Conservation (phyloP, 257 asterid genomes). For the Vinca minor region DNA sequence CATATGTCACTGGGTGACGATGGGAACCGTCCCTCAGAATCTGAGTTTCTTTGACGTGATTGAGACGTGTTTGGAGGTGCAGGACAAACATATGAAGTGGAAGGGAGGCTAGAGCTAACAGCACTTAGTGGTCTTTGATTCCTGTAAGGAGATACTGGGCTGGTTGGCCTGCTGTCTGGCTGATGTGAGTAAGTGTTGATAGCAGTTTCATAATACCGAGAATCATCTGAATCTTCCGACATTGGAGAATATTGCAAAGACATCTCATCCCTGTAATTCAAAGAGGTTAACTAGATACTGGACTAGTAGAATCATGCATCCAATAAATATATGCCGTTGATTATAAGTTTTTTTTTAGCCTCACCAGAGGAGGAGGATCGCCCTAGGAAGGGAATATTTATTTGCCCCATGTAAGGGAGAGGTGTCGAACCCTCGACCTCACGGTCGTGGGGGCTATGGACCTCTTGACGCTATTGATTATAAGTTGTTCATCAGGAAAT, state of each 20-base stretch:
- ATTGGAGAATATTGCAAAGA: conserved; percentile 79
- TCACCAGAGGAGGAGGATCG: too few species aligned
- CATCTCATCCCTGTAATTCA: conserved; percentile 66
- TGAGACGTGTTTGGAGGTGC: conserved; percentile 35
- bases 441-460: too few species aligned
- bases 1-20: conserved; percentile 97
- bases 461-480: neutral
- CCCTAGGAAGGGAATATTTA: too few species aligned
- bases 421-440: too few species aligned
- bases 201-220: conserved; percentile 54
- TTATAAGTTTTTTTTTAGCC: too few species aligned
- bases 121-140: conserved; percentile 53
- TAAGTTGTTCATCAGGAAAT: too few species aligned
- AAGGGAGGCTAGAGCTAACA: conserved; percentile 32
- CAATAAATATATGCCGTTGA: too few species aligned
- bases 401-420: too few species aligned
- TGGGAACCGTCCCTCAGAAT: conserved; percentile 86
- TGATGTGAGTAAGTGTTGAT: conserved; percentile 50
- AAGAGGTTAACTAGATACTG: too few species aligned
- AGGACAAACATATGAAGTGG: conserved; percentile 35
- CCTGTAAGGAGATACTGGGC: conserved; percentile 87
- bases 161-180: conserved; percentile 75
- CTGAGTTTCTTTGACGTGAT: conserved; percentile 80
- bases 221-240: conserved; percentile 96
- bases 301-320: too few species aligned